Evolutionary conservation across 768 basidiomycete genomes (phyloP), one percentile per base, ranked within the genome.

Genomic region (Trametes elegans): DNA sequence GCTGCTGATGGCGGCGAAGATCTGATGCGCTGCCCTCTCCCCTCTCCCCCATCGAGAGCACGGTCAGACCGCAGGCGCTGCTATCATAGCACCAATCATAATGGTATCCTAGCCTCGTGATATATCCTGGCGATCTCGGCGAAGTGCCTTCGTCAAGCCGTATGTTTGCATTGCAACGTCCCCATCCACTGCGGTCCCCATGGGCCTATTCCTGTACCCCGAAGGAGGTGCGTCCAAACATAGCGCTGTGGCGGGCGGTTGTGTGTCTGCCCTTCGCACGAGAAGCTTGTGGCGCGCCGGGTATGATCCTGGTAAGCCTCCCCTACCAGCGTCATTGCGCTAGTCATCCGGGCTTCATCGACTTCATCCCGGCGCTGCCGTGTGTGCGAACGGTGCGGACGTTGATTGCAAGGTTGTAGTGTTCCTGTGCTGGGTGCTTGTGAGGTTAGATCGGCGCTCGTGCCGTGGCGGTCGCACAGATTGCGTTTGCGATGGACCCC

Each of bases 91-190:
- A 29, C 31, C 40, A 21, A 19, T 28, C 49, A 21, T 51, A 51
- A 51, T 51, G 49, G 49, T 34, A 51, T 34, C 39, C 13, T 51
- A 51, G 29, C 29, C 13, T 21, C 29, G 21, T 42, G 39, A 40
- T 13, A 32, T 23, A 23, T n/a, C 8, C 29, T 24, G 19, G 16
- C 46, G n/a, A 8, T 19, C 16, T 8, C 16, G 8, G 38, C 38
- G 38, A 39, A 39, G 38, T n/a, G 10, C n/a, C 13, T 35, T 35
- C 34, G 34, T 35, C n/a, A n/a, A n/a, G n/a, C n/a, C n/a, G n/a
- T n/a, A n/a, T n/a, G n/a, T n/a, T n/a, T n/a, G n/a, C n/a, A n/a
- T n/a, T n/a, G n/a, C n/a, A n/a, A n/a, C n/a, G n/a, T n/a, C n/a
- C n/a, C n/a, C n/a, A n/a, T n/a, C n/a, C n/a, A n/a, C n/a, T n/a